These are phyloP conservation scores for Cucurbita pepo DNA, from an alignment of 306 rosid species.

Conservation along the genomic window DNA sequence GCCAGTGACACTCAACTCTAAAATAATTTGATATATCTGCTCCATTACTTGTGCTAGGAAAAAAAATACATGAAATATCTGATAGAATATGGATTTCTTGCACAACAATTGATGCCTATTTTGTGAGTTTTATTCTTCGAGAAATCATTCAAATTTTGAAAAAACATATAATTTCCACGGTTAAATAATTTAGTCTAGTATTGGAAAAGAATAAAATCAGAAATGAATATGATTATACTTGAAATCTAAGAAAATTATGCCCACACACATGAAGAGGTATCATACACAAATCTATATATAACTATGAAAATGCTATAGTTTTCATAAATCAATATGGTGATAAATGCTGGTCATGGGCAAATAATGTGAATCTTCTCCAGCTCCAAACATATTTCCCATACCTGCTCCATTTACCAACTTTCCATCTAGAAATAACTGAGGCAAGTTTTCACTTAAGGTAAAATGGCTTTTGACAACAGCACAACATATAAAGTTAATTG, in stretches of 20 bases:
- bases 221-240: background rate
- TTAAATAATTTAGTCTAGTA: background rate
- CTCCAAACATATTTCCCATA: conserved; percentile 7
- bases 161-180: background rate
- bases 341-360: background rate
- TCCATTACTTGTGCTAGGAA: background rate
- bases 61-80: background rate
- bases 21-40: background rate
- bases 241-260: background rate
- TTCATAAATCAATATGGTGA: background rate
- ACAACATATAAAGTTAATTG: background rate
- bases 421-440: background rate
- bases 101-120: background rate
- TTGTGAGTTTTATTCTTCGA: background rate
- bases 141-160: background rate
- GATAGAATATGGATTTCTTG: background rate
- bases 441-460: background rate
- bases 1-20: background rate
- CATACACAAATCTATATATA: background rate
- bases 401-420: conserved; percentile 1
- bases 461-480: background rate
- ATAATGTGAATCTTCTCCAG: background rate
- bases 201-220: background rate
- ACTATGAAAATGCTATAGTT: background rate
- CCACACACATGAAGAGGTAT: background rate